Conservation (phyloP, 352 stramenopile genomes). For the Globisporangium emineosum region DNA sequence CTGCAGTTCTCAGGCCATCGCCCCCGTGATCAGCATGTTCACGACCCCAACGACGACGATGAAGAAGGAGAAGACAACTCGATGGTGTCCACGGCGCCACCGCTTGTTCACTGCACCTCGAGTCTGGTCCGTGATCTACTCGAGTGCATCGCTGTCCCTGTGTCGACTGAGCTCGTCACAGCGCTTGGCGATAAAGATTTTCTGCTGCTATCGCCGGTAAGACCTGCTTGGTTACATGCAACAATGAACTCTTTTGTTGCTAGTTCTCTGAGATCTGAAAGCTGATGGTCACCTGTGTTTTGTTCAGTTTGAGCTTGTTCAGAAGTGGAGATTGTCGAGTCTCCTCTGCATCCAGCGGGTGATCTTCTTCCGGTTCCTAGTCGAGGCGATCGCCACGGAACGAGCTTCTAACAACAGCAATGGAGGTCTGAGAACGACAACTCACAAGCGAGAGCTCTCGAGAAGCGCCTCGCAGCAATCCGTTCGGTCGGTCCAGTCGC, state of each 20-base stretch:
- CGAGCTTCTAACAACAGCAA: neutral
- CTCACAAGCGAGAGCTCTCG: neutral
- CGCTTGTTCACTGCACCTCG: slow-evolving; percentile 8
- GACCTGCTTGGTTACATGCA: neutral
- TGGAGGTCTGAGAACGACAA: neutral
- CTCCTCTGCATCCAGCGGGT: slow-evolving; percentile 51
- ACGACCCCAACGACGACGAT: neutral
- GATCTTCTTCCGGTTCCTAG: slow-evolving; percentile 53
- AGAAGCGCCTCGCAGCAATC: neutral
- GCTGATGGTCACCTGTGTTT: too few species aligned
- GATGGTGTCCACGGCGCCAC: neutral
- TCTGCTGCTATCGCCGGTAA: slow-evolving; percentile 35
- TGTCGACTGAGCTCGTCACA: neutral
- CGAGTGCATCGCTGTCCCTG: slow-evolving; percentile 12
- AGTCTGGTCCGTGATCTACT: slow-evolving; percentile 15
- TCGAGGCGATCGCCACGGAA: slow-evolving; percentile 33
- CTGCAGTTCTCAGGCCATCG: slow-evolving; percentile 27
- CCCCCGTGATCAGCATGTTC: neutral
- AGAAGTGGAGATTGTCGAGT: slow-evolving; percentile 36
- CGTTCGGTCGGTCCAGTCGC: slow-evolving; percentile 7
- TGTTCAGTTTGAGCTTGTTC: slow-evolving; percentile 35
- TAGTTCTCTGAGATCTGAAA: too few species aligned
- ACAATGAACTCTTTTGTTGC: neutral
- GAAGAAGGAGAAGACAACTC: neutral
- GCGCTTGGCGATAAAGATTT: slow-evolving; percentile 17